These are phyloP conservation scores for Echium plantagineum DNA, from an alignment of 257 asterid species.

Conservation along the genomic window DNA sequence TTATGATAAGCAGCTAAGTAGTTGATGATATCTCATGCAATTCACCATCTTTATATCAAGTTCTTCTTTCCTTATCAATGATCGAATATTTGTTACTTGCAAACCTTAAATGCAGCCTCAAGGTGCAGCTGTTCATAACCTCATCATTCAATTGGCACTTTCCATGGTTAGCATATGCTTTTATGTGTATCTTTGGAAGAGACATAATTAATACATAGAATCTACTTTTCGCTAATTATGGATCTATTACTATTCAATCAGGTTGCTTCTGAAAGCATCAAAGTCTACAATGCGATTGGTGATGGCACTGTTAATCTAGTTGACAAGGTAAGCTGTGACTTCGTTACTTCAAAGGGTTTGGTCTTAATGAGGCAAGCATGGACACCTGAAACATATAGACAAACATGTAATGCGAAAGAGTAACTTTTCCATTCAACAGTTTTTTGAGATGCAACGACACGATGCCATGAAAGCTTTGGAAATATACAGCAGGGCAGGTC, in stretches of 20 bases:
- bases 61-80: slow-evolving; percentile 3
- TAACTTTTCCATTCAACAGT: slow-evolving; percentile 35
- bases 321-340: slow-evolving; percentile 62
- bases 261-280: slow-evolving; percentile 95
- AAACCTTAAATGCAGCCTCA: slow-evolving; percentile 69
- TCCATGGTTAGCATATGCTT: slow-evolving; percentile 50
- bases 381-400: too few relatives aligned
- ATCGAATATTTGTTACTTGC: neutral
- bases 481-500: slow-evolving; percentile 78
- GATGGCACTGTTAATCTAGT: slow-evolving; percentile 87
- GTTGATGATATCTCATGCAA: neutral
- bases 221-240: slow-evolving; percentile 8
- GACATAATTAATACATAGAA: neutral
- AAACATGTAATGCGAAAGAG: slow-evolving; percentile 1
- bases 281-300: slow-evolving; percentile 73
- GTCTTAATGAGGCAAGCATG: too few relatives aligned
- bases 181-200: slow-evolving; percentile 3
- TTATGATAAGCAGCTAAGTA: neutral
- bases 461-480: slow-evolving; percentile 93
- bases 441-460: slow-evolving; percentile 95
- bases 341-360: slow-evolving; percentile 3
- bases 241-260: slow-evolving; percentile 16
- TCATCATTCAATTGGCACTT: slow-evolving; percentile 83
- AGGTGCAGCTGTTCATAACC: slow-evolving; percentile 83
- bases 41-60: slow-evolving; percentile 1